phyloP scores from a whole-genome alignment of 257 asterid genomes.

The Capsicum pubescens region DNA sequence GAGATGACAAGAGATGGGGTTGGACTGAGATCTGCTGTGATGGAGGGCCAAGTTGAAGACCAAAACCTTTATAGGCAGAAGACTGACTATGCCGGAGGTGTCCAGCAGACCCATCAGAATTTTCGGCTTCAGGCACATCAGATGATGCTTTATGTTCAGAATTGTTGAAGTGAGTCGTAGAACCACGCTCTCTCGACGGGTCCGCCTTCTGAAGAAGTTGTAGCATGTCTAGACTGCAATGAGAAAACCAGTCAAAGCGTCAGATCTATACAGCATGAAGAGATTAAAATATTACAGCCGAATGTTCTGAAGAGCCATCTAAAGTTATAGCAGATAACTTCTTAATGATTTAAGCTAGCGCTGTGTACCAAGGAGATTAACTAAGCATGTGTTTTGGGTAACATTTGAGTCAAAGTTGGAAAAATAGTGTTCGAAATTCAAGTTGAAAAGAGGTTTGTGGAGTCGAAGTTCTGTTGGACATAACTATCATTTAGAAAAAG shows the following conservation, averaged over 20 bases:
- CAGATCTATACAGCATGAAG: neutral
- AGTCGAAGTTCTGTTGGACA: neutral
- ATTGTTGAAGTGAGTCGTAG: conserved; percentile 44
- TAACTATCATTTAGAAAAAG: neutral
- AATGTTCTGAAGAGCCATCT: conserved; percentile 7
- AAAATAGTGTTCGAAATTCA: neutral
- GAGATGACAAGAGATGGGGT: conserved; percentile 53
- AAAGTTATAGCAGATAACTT: conserved; percentile 16
- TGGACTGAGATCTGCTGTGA: conserved; percentile 58
- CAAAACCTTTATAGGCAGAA: conserved; percentile 77
- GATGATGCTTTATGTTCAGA: conserved; percentile 54
- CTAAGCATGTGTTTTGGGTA: conserved; percentile 1
- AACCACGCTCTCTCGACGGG: conserved; percentile 59
- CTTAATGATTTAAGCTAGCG: neutral
- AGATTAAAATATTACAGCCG: conserved; percentile 13
- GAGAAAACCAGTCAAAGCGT: conserved; percentile 26
- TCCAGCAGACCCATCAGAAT: conserved; percentile 56
- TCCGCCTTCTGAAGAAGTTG: conserved; percentile 92
- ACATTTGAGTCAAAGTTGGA: neutral
- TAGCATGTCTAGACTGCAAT: conserved; percentile 82
- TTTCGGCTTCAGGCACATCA: conserved; percentile 54
- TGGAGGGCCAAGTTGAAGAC: conserved; percentile 94
- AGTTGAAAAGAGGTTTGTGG: neutral
- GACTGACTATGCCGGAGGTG: conserved; percentile 60
- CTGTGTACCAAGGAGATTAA: neutral